A percentile compares a stretch with the other conserved stretches of the same genome.
Evolutionary conservation across 1,284 basidiomycete genomes (phyloP).

Genomic region (Neolentinus lepideus): DNA sequence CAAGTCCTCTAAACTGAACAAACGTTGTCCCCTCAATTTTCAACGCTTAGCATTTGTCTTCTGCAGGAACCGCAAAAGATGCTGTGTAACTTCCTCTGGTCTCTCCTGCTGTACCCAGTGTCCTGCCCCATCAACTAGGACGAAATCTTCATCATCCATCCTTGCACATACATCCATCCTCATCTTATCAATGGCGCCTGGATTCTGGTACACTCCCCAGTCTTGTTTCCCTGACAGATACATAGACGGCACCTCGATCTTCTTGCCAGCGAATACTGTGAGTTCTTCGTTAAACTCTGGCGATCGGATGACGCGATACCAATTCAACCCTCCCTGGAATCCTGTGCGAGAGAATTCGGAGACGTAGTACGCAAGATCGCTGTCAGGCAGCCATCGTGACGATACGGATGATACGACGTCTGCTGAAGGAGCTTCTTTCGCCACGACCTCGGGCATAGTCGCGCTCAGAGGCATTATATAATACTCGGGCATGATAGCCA

Average conservation of each 20-base stretch:
- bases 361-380: slow-evolving; percentile 41
- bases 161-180: slow-evolving; percentile 15
- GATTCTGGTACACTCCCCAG: slow-evolving; percentile 52
- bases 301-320: slow-evolving; percentile 33
- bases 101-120: slow-evolving; percentile 59
- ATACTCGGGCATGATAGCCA: slow-evolving; percentile 48
- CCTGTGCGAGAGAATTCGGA: slow-evolving; percentile 43
- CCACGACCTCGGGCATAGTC: slow-evolving; percentile 45
- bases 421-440: slow-evolving; percentile 16
- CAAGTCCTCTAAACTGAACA: too few species aligned
- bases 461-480: slow-evolving; percentile 50
- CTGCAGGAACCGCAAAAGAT: neutral
- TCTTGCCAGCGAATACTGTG: slow-evolving; percentile 24
- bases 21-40: neutral
- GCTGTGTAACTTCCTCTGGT: slow-evolving; percentile 21
- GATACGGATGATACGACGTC: slow-evolving; percentile 20
- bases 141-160: slow-evolving; percentile 34
- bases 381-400: slow-evolving; percentile 38
- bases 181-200: slow-evolving; percentile 43
- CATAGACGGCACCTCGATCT: slow-evolving; percentile 41
- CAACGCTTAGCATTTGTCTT: neutral
- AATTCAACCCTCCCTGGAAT: slow-evolving; percentile 57
- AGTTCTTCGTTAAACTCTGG: slow-evolving; percentile 11
- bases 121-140: slow-evolving; percentile 49
- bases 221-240: slow-evolving; percentile 48